Base-by-base conservation (phyloP, 257 asterid genomes). In the Marsdenia floribunda region DNA sequence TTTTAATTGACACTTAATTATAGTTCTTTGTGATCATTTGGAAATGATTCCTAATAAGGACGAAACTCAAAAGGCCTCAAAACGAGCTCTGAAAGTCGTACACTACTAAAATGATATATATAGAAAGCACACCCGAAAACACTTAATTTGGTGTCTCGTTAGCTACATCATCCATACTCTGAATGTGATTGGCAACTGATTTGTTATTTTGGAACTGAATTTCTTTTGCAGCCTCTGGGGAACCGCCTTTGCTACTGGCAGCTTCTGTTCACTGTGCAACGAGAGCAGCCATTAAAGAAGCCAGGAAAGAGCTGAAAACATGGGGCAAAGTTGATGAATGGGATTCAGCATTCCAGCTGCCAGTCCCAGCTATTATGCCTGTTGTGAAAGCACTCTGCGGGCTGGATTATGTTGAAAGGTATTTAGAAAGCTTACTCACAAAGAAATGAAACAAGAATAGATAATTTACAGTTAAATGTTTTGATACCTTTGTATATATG, bases 191-290 rank as follows among this genome's bases (percentile, higher is more conserved):
- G 38, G 11, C 5, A 6, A 8, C 46, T 63, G 47, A 35, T 35
- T 4, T 14, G 10, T 63, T 63, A 15, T 13, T 61, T 55, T 26
- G 50, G 21, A 33, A 42, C 44, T 26, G 35, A 60, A 60, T 12
- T 0, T 4, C 50, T 47, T 73, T 24, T 79, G 81, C 82, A 92
- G 97, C 97, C 61, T 90, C 89, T 19, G 97, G 97, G 29, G 97
- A 92, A 70, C 96, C 96, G 0, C 96, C 96, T 1, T 68, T 92
- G 81, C 87, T 89, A 68, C 78, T 92, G 83, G 93, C 97, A 5
- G 96, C 79, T 76, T 89, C 97, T 0, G 90, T 89, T 71, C 90
- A 92, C 77, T 90, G 96, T 66, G 97, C 97, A 19, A 77, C 92
- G 2, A 81, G 92, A 76, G 93, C 96, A 18, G 97, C 96, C 60